These are phyloP conservation scores for Colletotrichum siamense DNA, from an alignment of 2,329 filamentous ascomycete species.

Conservation along the genomic window DNA sequence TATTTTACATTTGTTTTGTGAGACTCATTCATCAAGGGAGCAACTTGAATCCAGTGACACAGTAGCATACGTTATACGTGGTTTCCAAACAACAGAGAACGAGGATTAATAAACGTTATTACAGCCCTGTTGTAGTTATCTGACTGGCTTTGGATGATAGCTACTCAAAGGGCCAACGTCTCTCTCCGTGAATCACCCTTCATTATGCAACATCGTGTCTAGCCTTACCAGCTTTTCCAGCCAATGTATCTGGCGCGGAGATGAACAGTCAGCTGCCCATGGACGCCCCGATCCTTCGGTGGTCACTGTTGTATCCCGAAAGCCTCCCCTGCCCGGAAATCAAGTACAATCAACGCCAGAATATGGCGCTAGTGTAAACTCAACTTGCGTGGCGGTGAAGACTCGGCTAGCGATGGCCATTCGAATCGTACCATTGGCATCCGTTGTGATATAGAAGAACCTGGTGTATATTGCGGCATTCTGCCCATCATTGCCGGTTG, in stretches of 20 bases:
- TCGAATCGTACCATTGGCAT: not conserved
- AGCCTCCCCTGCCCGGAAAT: fast-evolving
- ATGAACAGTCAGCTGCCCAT: too few species aligned
- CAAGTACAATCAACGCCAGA: not conserved
- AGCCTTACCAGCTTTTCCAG: too few species aligned
- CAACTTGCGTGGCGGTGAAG: not conserved
- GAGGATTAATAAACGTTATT: fast-evolving
- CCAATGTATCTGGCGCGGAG: too few species aligned
- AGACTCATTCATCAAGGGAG: fast-evolving
- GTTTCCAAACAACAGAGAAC: too few species aligned
- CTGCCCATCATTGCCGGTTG: not conserved
- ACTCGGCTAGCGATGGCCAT: not conserved
- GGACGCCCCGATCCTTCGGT: not conserved
- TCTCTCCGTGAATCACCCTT: too few species aligned
- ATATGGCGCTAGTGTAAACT: not conserved
- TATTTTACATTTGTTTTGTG: fast-evolving
- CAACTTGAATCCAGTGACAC: too few species aligned
- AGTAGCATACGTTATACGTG: too few species aligned
- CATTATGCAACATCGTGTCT: too few species aligned
- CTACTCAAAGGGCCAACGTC: too few species aligned
- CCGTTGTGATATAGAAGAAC: not conserved
- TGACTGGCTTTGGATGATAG: too few species aligned
- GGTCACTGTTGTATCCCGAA: not conserved
- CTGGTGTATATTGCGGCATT: not conserved
- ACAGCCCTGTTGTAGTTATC: fast-evolving